Conservation (phyloP, 73 alveolate genomes). For the Symbiodinium pilosum region DNA sequence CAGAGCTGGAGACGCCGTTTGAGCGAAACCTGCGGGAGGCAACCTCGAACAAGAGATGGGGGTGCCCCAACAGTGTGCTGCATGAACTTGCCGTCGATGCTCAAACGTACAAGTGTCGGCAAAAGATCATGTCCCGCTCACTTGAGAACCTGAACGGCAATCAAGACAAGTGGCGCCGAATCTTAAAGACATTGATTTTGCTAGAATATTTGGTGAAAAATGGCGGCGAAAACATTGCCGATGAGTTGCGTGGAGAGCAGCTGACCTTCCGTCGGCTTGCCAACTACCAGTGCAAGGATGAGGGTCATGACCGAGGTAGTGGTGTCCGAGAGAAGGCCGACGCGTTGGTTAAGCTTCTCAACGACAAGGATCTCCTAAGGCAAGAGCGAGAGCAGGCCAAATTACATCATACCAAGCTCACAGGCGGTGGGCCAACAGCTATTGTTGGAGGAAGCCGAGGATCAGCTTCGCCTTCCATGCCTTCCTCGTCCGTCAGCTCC, state of each 20-base stretch:
- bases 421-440: conserved; percentile 67
- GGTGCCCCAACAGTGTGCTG: conserved; percentile 79
- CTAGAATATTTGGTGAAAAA: conserved; percentile 77
- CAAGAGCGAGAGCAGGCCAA: conserved; percentile 75
- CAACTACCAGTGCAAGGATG: conserved; percentile 64
- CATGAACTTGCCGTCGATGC: conserved; percentile 70
- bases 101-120: conserved; percentile 89
- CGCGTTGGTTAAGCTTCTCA: conserved; percentile 36
- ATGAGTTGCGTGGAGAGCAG: conserved; percentile 87
- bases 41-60: conserved; percentile 89
- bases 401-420: conserved; percentile 66
- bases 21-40: conserved; percentile 93
- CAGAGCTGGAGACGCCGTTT: conserved; percentile 90
- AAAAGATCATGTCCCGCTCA: conserved; percentile 77
- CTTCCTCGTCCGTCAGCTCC: background rate
- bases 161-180: conserved; percentile 91
- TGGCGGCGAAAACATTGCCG: conserved; percentile 82
- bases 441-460: conserved; percentile 17
- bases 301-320: conserved; percentile 83
- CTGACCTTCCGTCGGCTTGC: conserved; percentile 66
- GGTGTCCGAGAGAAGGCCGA: conserved; percentile 88
- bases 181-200: conserved; percentile 67
- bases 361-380: conserved; percentile 71
- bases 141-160: conserved; percentile 61
- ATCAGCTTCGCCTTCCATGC: too few species aligned